Base-by-base conservation (phyloP, 352 stramenopile species). In the Peronospora belbahrii region DNA sequence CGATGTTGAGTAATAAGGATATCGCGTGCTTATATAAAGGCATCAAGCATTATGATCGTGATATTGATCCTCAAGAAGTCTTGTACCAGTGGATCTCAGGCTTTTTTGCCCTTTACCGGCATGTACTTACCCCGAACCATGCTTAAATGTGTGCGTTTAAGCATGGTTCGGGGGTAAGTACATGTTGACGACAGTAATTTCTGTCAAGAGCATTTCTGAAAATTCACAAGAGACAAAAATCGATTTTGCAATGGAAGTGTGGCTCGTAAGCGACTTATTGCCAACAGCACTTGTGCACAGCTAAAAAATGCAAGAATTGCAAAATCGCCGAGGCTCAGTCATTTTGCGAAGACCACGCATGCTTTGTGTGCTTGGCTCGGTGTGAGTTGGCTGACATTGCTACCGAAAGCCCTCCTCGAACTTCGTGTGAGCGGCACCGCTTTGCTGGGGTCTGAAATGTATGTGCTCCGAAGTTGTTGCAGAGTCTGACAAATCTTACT, bases 1-100 rank as follows among this genome's bases (percentile, higher is more conserved):
- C 36, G 6, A 36, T 19, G 19, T 18, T 85, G 7, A 54, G 6
- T 2, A 68, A 62, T 3, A 38, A 32, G 9, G 55, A 74, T 20
- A 68, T 88, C 5, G 27, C 15, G 0, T 8, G 22, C 11, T 49
- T 88, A 6, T 60, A 80, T 24, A 37, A 57, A 6, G 76, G 67
- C 0, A 83, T 88, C 13, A 64, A 59, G 2, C 76, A 88, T 41
- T 88, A 88, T 18, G 71, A 85, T 23, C 39, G 36, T 6, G 22
- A 34, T 1, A 82, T 84, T 40, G 51, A 78, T 18, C 60, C 70
- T 4, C 58, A 42, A 1, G 73, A 88, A 45, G 78, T 88, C 18
- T 15, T 88, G 14, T 74, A 78, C 19, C 47, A 42, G 39, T 88
- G 76, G 76, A 62, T 88, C 15, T 53, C 47, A 6, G 76, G 73